Conservation (phyloP, 257 asterid species). For the Rubia yunnanensis region DNA sequence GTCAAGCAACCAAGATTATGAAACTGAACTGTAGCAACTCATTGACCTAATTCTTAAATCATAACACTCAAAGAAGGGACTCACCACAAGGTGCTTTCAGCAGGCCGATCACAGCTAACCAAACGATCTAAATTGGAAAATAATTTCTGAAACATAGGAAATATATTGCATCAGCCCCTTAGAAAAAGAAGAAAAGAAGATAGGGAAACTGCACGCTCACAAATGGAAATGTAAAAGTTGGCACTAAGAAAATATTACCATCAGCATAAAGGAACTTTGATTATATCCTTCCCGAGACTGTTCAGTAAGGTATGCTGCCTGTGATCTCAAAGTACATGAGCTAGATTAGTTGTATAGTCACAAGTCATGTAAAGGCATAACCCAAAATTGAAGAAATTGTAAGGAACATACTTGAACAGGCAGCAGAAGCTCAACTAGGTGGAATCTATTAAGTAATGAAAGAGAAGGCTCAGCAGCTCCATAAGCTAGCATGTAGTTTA, state of each 20-base stretch:
- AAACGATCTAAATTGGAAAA: constrained; percentile 70
- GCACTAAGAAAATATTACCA: constrained; percentile 39
- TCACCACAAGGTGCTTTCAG: constrained; percentile 65
- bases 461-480: constrained; percentile 94
- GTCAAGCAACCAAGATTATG: not conserved
- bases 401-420: constrained; percentile 69
- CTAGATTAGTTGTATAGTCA: not conserved
- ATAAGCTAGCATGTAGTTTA: constrained; percentile 83
- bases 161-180: constrained; percentile 8
- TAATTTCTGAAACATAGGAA: constrained; percentile 49
- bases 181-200: not conserved
- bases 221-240: not conserved
- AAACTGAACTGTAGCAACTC: not conserved
- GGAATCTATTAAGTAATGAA: constrained; percentile 57
- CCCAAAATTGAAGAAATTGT: constrained; percentile 11
- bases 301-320: constrained; percentile 72
- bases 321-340: constrained; percentile 16
- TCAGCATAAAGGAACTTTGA: constrained; percentile 47
- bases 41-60: not conserved
- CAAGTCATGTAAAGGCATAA: not conserved
- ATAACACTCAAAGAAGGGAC: constrained; percentile 19
- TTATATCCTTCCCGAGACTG: constrained; percentile 30
- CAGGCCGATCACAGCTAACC: constrained; percentile 69
- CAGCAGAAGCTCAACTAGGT: constrained; percentile 55
- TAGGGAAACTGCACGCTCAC: not conserved